Conservation (phyloP, 2,329 filamentous ascomycete genomes). For the Paecilomyces formosus region DNA sequence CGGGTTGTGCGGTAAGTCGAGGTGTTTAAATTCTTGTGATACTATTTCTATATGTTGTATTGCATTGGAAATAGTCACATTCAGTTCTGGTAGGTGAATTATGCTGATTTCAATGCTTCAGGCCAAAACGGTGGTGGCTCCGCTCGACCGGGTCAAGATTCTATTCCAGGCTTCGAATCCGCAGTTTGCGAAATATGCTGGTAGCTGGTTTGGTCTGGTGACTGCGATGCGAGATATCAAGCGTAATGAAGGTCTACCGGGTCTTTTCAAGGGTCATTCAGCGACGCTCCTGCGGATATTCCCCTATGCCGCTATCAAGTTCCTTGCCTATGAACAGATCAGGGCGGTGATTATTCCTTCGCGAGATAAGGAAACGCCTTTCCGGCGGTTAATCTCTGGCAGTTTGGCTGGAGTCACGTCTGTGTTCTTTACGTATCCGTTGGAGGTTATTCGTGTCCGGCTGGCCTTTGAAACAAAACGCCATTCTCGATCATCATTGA, state of each 20-base stretch:
- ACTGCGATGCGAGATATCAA: constrained; percentile 81
- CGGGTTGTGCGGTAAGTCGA: constrained; percentile 75
- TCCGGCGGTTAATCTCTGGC: constrained; percentile 52
- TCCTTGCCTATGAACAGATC: constrained; percentile 95
- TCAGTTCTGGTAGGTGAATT: not conserved
- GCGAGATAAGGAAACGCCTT: constrained; percentile 67
- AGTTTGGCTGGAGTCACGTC: constrained; percentile 65
- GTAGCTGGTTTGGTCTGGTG: constrained; percentile 78
- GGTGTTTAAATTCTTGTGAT: not conserved
- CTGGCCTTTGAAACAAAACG: constrained; percentile 88
- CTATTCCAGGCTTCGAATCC: constrained; percentile 95
- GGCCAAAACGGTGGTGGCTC: constrained; percentile 93
- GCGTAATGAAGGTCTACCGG: constrained; percentile 60
- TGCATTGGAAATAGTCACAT: not conserved
- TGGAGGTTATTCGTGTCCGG: constrained; percentile 87
- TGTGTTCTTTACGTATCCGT: constrained; percentile 91
- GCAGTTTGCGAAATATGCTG: constrained; percentile 85
- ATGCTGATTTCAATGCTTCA: constrained; percentile 29
- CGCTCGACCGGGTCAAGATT: constrained; percentile 96
- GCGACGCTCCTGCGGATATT: constrained; percentile 92
- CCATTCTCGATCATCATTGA: constrained; percentile 60
- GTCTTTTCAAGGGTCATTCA: constrained; percentile 88
- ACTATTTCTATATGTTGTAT: not conserved
- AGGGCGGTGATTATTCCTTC: constrained; percentile 67
- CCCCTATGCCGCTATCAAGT: constrained; percentile 96